Conservation (phyloP, 2,329 filamentous ascomycete species). For the Fusarium annulatum region DNA sequence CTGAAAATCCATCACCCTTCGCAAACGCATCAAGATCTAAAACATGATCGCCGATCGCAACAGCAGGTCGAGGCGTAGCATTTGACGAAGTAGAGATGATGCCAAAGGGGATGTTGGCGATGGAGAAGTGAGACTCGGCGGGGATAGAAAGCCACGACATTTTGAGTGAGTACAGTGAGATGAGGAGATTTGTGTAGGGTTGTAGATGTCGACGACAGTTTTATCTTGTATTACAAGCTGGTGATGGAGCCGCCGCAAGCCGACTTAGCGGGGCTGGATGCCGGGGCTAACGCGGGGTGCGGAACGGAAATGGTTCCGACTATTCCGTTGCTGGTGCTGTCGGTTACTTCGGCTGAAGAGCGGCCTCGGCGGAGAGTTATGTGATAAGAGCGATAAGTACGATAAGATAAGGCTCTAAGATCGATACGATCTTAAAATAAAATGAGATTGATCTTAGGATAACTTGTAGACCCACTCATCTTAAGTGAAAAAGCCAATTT, state of each 20-base stretch:
- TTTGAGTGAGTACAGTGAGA: neutral
- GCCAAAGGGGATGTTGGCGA: conserved; percentile 86
- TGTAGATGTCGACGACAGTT: neutral
- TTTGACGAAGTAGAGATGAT: conserved; percentile 75
- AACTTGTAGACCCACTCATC: too few species aligned
- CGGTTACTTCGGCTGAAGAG: conserved; percentile 17
- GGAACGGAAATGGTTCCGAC: conserved; percentile 2
- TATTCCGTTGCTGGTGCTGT: neutral
- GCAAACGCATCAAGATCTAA: conserved; percentile 76
- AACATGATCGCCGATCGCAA: conserved; percentile 78
- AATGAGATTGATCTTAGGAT: too few species aligned
- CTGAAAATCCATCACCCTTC: conserved; percentile 53
- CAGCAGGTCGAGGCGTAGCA: conserved; percentile 69
- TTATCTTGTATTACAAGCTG: conserved; percentile 13
- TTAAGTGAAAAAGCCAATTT: too few species aligned
- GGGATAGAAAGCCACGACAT: conserved; percentile 50
- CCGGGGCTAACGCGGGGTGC: conserved; percentile 11
- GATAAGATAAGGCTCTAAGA: neutral
- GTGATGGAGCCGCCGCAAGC: conserved; percentile 32
- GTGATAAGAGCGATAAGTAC: neutral
- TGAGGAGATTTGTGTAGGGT: neutral
- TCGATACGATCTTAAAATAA: too few species aligned
- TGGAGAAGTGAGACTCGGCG: conserved; percentile 54
- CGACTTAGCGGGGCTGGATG: conserved; percentile 18
- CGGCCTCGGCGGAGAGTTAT: neutral